Evolutionary conservation across 306 rosid genomes (phyloP), one percentile per base, ranked within the genome.

Genomic region (Malus sylvestris): DNA sequence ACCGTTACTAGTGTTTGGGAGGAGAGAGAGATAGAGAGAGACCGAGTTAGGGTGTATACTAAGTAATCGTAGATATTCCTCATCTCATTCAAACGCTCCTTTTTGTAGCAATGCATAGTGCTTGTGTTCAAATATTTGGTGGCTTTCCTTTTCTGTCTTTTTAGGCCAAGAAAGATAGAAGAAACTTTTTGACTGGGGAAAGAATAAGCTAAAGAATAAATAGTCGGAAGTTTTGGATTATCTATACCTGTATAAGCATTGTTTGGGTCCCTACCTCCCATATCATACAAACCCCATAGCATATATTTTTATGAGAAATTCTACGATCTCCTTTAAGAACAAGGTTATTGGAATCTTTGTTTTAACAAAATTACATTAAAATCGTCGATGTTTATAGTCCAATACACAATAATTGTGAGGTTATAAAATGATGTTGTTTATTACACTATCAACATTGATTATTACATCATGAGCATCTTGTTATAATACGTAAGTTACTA

Each of bases 101-200:
- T 95, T 95, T 95, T 89, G 80, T 85, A 72, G 90, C 89, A 84
- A 67, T 79, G 27, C 15, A 76, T 27, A 32, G 58, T 89, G 92
- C 93, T 90, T 85, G 87, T 71, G 87, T 88, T 92, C 96, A 89
- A 92, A 90, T 87, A 88, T 86, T 83, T 86, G 87, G 87, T 92
- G 85, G 78, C 90, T 89, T 89, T 83, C 89, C 90, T 87, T 89
- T 83, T 66, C 87, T 85, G 96, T 96, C 99, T 92, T 96, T 96
- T 92, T 89, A 92, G 96, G 98, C 97, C 90, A 91, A 86, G 86
- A 84, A 95, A 95, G 98, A 77, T 88, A 76, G 82, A 81, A 86
- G 82, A 83, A 77, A 76, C 97, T 90, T 93, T 92, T 96, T 96
- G 98, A 96, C 99, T 83, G 84, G 82, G 83, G 81, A 70, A 77